Conservation (phyloP, 306 rosid species). For the Macrotyloma uniflorum region DNA sequence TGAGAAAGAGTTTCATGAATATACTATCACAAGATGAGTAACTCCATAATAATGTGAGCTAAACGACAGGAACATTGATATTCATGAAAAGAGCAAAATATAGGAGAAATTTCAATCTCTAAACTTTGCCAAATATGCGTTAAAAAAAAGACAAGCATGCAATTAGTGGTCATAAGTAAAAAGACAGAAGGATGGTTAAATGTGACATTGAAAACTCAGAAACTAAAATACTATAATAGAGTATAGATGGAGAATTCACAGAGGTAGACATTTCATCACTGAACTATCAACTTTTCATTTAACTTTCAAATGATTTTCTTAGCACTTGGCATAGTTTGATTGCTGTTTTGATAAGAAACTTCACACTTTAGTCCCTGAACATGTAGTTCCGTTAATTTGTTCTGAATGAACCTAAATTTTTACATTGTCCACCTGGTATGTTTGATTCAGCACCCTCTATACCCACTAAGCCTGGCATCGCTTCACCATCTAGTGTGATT, state of each 20-base stretch:
- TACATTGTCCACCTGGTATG: not conserved
- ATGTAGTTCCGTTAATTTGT: conserved; percentile 1
- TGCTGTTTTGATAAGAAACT: not conserved
- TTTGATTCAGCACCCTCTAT: not conserved
- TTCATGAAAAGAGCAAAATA: not conserved
- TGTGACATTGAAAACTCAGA: not conserved
- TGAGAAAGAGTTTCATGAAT: not conserved
- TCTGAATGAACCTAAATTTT: not conserved
- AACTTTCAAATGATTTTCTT: conserved; percentile 14
- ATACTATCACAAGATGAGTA: conserved; percentile 5
- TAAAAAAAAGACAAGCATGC: not conserved
- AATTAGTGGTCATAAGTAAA: not conserved
- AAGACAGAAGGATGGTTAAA: conserved; percentile 18
- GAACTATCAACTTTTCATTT: not conserved
- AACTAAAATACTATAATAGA: not conserved
- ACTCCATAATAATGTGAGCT: not conserved
- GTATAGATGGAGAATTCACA: conserved; percentile 16
- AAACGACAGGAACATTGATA: not conserved
- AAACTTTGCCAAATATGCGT: not conserved
- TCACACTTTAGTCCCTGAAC: not conserved
- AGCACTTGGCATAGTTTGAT: conserved; percentile 1
- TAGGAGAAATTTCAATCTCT: conserved; percentile 1
- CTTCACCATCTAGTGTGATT: not conserved
- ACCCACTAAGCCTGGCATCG: not conserved
- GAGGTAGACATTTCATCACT: not conserved